Evolutionary conservation across 768 basidiomycete genomes (phyloP).

Genomic region (Lentinula guzmanii): DNA sequence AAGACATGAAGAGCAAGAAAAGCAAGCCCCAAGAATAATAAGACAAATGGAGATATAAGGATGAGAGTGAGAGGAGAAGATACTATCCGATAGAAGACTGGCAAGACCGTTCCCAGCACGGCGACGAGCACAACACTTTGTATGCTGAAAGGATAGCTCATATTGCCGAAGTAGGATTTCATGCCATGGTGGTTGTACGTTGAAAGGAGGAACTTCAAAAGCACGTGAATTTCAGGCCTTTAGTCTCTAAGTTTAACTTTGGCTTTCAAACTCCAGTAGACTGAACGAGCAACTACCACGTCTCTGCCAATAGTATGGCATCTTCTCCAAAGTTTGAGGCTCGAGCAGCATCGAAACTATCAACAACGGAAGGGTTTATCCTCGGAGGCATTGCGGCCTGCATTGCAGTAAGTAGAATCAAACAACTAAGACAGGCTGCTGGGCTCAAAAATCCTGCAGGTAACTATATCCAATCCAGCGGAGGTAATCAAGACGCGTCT

Average conservation of each 20-base stretch:
- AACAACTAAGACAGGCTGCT: not conserved
- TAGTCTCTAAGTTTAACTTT: too few relatives aligned
- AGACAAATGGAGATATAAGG: slow-evolving; percentile 55
- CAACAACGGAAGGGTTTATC: slow-evolving; percentile 75
- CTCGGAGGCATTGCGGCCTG: slow-evolving; percentile 91
- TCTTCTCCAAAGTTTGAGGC: slow-evolving; percentile 12
- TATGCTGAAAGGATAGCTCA: slow-evolving; percentile 37
- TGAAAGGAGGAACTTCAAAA: not conserved
- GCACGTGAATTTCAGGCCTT: not conserved
- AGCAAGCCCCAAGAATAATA: slow-evolving; percentile 39
- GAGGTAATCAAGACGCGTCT: slow-evolving; percentile 92
- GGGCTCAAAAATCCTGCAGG: slow-evolving; percentile 33
- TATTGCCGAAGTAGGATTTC: slow-evolving; percentile 2
- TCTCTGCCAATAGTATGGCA: not conserved
- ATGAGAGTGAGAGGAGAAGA: slow-evolving; percentile 64
- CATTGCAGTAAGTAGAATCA: slow-evolving; percentile 60
- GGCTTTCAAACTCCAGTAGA: not conserved
- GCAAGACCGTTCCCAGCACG: slow-evolving; percentile 50
- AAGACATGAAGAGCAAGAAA: slow-evolving; percentile 51
- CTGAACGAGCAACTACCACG: not conserved
- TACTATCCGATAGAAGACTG: slow-evolving; percentile 45
- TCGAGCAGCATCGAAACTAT: slow-evolving; percentile 26
- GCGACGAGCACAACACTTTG: slow-evolving; percentile 53
- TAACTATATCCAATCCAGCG: slow-evolving; percentile 74
- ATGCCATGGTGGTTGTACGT: not conserved